Evolutionary conservation across 495 filamentous ascomycete genomes (phyloP).

Genomic region (Lepraria neglecta): DNA sequence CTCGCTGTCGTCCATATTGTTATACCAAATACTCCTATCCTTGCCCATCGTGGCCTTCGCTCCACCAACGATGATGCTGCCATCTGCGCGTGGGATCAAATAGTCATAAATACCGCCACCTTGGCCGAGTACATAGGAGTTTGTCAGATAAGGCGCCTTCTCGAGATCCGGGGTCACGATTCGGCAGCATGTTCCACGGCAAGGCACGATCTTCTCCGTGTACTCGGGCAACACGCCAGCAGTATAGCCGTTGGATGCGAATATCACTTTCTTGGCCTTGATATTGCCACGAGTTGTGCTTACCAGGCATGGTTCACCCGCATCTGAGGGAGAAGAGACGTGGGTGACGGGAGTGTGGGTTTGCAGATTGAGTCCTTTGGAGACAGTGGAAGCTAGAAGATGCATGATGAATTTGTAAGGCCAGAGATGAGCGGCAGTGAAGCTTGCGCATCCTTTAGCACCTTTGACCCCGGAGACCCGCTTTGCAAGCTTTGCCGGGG

Average conservation of each 20-base stretch:
- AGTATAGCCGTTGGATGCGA: not conserved
- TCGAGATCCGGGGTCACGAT: not conserved
- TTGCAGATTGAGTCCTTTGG: constrained; percentile 2
- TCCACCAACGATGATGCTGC: not conserved
- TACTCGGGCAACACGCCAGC: not conserved
- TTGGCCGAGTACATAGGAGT: not conserved
- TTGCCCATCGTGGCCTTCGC: not conserved
- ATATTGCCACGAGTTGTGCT: not conserved
- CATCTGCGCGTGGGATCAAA: not conserved
- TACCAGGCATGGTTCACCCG: not conserved
- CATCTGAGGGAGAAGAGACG: not conserved
- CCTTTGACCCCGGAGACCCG: not conserved
- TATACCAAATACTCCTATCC: not conserved
- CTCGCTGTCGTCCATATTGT: not conserved
- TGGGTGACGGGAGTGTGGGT: not conserved
- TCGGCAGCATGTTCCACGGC: not conserved
- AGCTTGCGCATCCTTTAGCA: constrained; percentile 7
- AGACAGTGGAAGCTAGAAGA: not conserved
- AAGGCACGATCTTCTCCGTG: not conserved
- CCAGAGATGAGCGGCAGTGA: not conserved
- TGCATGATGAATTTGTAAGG: constrained; percentile 1
- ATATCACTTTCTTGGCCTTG: not conserved
- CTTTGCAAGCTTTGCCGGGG: not conserved
- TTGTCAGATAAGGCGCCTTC: constrained; percentile 1
- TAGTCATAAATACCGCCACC: not conserved